Evolutionary conservation across 1,284 basidiomycete genomes (phyloP), one percentile per base, ranked within the genome.

Genomic region (Cryptococcus sp.): DNA sequence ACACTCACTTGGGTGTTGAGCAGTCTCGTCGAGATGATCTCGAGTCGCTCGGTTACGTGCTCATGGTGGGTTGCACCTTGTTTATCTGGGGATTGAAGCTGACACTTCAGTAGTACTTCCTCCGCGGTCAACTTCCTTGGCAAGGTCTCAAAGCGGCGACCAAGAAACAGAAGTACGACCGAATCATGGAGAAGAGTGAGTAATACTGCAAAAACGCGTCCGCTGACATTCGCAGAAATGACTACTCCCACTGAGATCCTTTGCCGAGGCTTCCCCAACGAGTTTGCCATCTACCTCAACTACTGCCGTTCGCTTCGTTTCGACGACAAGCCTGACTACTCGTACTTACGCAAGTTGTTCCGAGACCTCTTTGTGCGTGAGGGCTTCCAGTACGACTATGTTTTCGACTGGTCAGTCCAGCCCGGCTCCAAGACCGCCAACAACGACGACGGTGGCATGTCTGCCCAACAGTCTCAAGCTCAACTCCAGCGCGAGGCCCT

Each of bases 81-180:
- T 26, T 41, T 2, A 26, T n/a, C n/a, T n/a, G 22, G 4, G n/a
- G 20, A 37, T 41, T 43, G 22, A 26, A 38, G 37, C 53, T 65
- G 55, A 64, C 46, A 41, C 49, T 20, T 7, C 13, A 17, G 4
- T 52, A 73, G 92, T 97, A 97, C 83, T 96, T 97, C 86, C 87
- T 97, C 66, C 91, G 93, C 66, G 93, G 94, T 54, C 89, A 91
- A 61, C 86, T 97, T 46, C 94, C 94, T 20, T 97, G 94, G 94
- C 94, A 97, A 79, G 93, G 93, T 55, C 86, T 97, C 75, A 96
- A 97, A 83, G 94, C 93, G 61, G 93, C 93, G 39, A 96, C 93
- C 58, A 97, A 96, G 89, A 97, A 97, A 86, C 94, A 98, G 83
- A 97, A 97, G 82, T 96, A 97, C 80, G 94, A 97, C 79, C 87